A percentile compares a stretch with the other conserved stretches of the same genome.
Evolutionary conservation across 2,329 filamentous ascomycete species (phyloP).

Genomic region (Sclerotinia glacialis): DNA sequence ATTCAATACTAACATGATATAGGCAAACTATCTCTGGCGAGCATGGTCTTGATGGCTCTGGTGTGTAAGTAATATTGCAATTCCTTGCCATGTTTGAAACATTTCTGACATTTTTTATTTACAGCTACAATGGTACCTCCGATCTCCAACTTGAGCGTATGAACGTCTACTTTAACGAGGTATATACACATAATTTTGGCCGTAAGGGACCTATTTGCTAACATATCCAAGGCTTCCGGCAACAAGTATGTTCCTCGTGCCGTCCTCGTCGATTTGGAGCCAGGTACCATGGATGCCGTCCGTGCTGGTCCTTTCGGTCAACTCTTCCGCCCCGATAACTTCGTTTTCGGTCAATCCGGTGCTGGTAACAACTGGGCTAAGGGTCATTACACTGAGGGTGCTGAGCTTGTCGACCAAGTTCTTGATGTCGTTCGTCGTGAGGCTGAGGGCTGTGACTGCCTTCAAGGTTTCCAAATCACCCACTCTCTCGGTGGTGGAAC

Average conservation of each 20-base stretch:
- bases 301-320: conserved; percentile 96
- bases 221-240: conserved; percentile 68
- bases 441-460: conserved; percentile 98
- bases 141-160: conserved; percentile 99
- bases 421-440: conserved; percentile 98
- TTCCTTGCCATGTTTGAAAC: conserved; percentile 18
- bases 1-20: conserved; percentile 42
- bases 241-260: conserved; percentile 99
- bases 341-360: conserved; percentile 98
- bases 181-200: conserved; percentile 40
- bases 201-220: conserved; percentile 29
- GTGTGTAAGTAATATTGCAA: conserved; percentile 66
- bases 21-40: conserved; percentile 82
- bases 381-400: conserved; percentile 99
- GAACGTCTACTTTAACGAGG: conserved; percentile 99
- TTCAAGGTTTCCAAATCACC: conserved; percentile 99
- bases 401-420: conserved; percentile 96
- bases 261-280: conserved; percentile 98
- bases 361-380: conserved; percentile 99
- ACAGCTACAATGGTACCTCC: conserved; percentile 92
- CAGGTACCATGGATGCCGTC: conserved; percentile 99
- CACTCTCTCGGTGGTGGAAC: conserved; percentile 99
- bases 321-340: conserved; percentile 99
- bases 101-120: conserved; percentile 36
- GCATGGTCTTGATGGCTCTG: conserved; percentile 96